A percentile compares a stretch with the other conserved stretches of the same genome.
phyloP scores from a whole-genome alignment of 2,329 filamentous ascomycete species.

The Exophiala bonariae region DNA sequence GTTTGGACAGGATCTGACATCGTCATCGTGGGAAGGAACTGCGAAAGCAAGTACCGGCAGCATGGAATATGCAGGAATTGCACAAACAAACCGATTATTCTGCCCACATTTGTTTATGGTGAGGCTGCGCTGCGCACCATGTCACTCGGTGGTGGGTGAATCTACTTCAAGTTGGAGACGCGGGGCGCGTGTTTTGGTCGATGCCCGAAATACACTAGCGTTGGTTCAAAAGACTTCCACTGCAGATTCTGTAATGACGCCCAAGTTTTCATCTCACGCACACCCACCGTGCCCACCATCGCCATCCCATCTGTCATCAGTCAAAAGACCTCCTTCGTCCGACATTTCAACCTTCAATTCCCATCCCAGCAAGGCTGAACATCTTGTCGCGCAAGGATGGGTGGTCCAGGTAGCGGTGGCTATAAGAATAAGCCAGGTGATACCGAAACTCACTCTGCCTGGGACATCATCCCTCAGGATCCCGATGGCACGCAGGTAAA shows the following conservation, averaged over 20 bases:
- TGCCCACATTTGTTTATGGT: too few relatives aligned
- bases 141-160: too few relatives aligned
- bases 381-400: slow-evolving; percentile 18
- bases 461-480: slow-evolving; percentile 29
- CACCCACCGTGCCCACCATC: slow-evolving; percentile 5
- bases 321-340: slow-evolving; percentile 13
- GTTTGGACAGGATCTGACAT: slow-evolving; percentile 31
- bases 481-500: slow-evolving; percentile 27
- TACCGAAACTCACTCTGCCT: slow-evolving; percentile 30
- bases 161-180: too few relatives aligned
- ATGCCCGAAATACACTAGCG: too few relatives aligned
- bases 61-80: too few relatives aligned
- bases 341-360: slow-evolving; percentile 14
- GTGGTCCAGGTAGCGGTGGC: slow-evolving; percentile 29
- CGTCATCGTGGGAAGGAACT: too few relatives aligned
- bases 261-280: slow-evolving; percentile 4
- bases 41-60: too few relatives aligned
- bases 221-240: too few relatives aligned
- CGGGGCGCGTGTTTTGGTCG: too few relatives aligned
- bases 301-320: slow-evolving; percentile 13
- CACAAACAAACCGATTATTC: too few relatives aligned
- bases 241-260: background rate
- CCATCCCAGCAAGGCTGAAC: background rate
- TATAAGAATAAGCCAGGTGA: slow-evolving; percentile 31
- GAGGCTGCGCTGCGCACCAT: too few relatives aligned